Evolutionary conservation across 208 protist species (phyloP).

Genomic region (Porcisia hertigi): DNA sequence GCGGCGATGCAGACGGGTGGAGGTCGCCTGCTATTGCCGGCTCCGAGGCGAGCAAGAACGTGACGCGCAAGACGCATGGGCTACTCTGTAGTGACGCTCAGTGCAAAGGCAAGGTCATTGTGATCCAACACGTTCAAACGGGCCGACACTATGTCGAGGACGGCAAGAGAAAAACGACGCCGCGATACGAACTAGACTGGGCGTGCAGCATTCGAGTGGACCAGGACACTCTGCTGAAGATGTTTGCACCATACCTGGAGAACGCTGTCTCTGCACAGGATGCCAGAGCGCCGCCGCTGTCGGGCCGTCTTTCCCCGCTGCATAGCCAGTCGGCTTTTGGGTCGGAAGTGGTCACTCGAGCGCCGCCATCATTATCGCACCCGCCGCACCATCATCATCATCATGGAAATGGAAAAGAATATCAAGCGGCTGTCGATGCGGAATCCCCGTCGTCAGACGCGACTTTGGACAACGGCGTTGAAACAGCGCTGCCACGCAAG

Average conservation of each 20-base stretch:
- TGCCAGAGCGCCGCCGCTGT: background rate
- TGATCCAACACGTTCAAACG: slow-evolving; percentile 59
- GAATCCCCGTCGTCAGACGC: background rate
- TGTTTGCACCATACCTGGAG: slow-evolving; percentile 15
- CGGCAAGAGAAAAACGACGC: slow-evolving; percentile 26
- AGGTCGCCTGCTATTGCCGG: background rate
- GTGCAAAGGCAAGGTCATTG: slow-evolving; percentile 26
- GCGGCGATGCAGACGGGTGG: slow-evolving; percentile 2
- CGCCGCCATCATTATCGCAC: background rate
- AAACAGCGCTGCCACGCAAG: background rate
- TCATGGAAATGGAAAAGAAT: background rate
- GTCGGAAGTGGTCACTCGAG: background rate
- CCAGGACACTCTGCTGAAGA: slow-evolving; percentile 20
- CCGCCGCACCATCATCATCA: too few relatives aligned
- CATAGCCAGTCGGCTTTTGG: background rate
- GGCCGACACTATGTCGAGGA: slow-evolving; percentile 62
- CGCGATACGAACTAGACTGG: slow-evolving; percentile 65
- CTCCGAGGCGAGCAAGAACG: background rate
- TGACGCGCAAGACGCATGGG: background rate
- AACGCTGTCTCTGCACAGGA: background rate
- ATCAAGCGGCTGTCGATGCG: background rate
- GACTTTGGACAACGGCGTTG: background rate
- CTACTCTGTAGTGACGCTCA: background rate
- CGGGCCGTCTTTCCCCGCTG: background rate
- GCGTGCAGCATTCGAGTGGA: slow-evolving; percentile 54